Conservation (phyloP, 441 rosid genomes). For the Theobroma grandiflorum region DNA sequence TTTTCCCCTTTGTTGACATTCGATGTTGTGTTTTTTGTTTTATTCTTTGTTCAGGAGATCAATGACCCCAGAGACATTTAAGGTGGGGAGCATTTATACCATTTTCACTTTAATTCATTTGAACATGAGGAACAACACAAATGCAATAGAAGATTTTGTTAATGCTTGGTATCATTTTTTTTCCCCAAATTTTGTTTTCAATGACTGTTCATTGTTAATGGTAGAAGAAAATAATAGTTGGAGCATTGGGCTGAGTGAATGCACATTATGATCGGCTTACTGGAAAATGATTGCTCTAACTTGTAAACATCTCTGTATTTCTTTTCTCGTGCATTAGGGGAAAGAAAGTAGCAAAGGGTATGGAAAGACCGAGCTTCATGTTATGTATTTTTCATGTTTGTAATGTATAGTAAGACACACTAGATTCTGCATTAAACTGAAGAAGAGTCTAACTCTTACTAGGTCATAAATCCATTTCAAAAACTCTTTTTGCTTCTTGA, state of each 20-base stretch:
- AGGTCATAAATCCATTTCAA: too few species aligned
- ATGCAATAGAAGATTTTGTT: background rate
- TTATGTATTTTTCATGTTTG: too few species aligned
- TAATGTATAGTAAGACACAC: too few species aligned
- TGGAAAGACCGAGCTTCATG: background rate
- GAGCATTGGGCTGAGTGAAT: conserved; percentile 15
- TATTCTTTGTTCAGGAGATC: conserved; percentile 46
- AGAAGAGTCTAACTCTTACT: too few species aligned
- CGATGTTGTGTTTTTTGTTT: background rate
- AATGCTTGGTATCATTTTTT: background rate
- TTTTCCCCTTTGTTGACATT: background rate
- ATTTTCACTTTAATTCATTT: background rate
- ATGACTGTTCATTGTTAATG: background rate
- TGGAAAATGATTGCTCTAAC: background rate
- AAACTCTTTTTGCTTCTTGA: too few species aligned
- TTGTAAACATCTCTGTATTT: background rate
- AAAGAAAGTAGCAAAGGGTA: background rate
- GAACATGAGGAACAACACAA: background rate
- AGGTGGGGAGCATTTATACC: conserved; percentile 9
- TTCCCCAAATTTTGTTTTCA: background rate
- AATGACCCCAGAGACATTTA: conserved; percentile 42
- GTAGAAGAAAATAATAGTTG: conserved; percentile 4
- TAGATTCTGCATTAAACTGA: too few species aligned
- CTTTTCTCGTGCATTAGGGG: background rate
- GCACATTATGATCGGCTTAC: background rate